Conservation (phyloP, 495 filamentous ascomycete genomes). For the Podospora pseudopauciseta region DNA sequence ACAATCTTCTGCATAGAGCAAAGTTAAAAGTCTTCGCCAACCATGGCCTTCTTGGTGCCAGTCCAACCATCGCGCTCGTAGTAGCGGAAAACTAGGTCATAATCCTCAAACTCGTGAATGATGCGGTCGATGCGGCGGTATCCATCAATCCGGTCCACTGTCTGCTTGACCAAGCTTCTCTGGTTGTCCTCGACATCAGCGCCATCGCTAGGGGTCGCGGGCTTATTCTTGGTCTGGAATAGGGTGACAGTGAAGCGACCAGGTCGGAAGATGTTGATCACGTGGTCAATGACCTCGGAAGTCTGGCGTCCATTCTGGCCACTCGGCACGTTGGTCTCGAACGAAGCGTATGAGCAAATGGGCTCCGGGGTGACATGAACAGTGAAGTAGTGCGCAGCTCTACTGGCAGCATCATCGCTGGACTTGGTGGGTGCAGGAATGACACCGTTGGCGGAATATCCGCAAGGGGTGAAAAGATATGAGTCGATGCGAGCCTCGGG, state of each 20-base stretch:
- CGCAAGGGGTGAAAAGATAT: slow-evolving; percentile 95
- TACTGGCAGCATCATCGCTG: slow-evolving; percentile 51
- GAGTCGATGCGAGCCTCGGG: slow-evolving; percentile 94
- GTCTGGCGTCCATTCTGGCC: slow-evolving; percentile 84
- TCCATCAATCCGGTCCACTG: slow-evolving; percentile 80
- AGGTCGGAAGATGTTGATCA: slow-evolving; percentile 91
- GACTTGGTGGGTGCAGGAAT: slow-evolving; percentile 64
- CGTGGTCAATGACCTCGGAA: slow-evolving; percentile 84
- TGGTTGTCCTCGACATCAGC: slow-evolving; percentile 28
- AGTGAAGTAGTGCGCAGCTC: slow-evolving; percentile 88
- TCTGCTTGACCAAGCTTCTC: slow-evolving; percentile 49
- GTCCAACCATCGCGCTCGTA: slow-evolving; percentile 93
- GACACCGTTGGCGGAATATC: slow-evolving; percentile 97
- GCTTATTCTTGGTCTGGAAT: slow-evolving; percentile 77
- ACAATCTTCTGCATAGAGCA: not conserved
- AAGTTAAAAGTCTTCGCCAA: slow-evolving; percentile 51
- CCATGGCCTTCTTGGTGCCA: slow-evolving; percentile 63
- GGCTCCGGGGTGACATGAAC: slow-evolving; percentile 98
- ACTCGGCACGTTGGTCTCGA: slow-evolving; percentile 98
- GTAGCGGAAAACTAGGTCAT: slow-evolving; percentile 94
- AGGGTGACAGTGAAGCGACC: slow-evolving; percentile 95
- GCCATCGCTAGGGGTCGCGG: slow-evolving; percentile 45
- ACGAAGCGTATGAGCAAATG: slow-evolving; percentile 96
- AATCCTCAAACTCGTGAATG: slow-evolving; percentile 95
- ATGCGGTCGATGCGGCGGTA: slow-evolving; percentile 92